Evolutionary conservation across 1,284 basidiomycete species (phyloP).

Genomic region (Rhodotorula sp.): DNA sequence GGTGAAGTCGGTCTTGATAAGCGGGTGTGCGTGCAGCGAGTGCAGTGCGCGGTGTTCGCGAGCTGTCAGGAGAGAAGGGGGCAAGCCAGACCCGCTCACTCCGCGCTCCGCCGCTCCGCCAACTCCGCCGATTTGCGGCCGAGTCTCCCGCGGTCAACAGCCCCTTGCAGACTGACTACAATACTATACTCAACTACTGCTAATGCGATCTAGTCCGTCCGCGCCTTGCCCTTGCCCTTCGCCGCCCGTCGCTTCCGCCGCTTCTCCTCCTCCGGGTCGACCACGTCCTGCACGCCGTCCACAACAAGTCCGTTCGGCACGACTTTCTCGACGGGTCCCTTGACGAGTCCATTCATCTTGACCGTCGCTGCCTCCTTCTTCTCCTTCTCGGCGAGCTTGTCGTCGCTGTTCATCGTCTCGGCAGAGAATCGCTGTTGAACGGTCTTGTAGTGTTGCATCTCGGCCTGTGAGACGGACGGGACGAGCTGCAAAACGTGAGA

Average conservation of each 20-base stretch:
- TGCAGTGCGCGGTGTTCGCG: no score
- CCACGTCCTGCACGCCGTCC: background rate
- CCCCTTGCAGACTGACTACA: background rate
- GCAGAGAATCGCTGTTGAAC: slow-evolving; percentile 34
- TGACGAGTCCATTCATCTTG: background rate
- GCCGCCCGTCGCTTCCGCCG: background rate
- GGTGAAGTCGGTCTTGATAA: background rate
- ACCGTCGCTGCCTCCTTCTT: background rate
- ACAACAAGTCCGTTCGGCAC: background rate
- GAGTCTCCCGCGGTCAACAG: no score
- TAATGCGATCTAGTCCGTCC: background rate
- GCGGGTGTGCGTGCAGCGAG: background rate
- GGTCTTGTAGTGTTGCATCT: slow-evolving; percentile 78
- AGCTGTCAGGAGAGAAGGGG: background rate
- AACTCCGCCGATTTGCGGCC: no score
- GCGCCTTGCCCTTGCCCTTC: slow-evolving; percentile 30
- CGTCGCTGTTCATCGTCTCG: slow-evolving; percentile 35
- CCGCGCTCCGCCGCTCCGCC: no score
- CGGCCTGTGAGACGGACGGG: slow-evolving; percentile 82
- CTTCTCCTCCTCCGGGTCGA: background rate
- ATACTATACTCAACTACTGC: background rate
- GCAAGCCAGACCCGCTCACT: background rate
- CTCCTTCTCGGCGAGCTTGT: slow-evolving; percentile 33
- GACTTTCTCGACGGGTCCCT: background rate
- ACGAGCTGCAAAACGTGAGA: slow-evolving; percentile 54